Evolutionary conservation across 2,329 filamentous ascomycete species (phyloP), one percentile per base, ranked within the genome.

Genomic region (Trichoderma hamatum): DNA sequence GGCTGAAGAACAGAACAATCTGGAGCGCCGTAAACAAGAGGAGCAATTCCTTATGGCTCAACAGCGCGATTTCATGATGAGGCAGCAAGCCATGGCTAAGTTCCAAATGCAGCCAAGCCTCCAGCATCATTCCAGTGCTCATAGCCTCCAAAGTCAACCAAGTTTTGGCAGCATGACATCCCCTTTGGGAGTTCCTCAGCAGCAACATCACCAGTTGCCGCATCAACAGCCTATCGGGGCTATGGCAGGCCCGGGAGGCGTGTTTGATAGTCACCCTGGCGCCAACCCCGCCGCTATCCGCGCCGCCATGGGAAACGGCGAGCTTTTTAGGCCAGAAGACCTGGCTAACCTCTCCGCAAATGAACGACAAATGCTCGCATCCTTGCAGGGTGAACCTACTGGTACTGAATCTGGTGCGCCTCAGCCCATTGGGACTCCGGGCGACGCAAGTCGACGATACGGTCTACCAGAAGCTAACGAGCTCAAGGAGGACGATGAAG

Each of bases 21-120:
- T 99, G 1, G 96, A 99, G 82, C 89, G 96, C 66, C 88, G 96
- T 64, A 99, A 99, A 83, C 96, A 99, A 79, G 96, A 99, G 80
- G 96, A 99, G 77, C 96, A 99, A 78, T 97, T 96, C 78, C 85
- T 97, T 43, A 96, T 98, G 89, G 96, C 96, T 56, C 91, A 96
- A 52, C 96, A 99, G 79, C 93, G 97, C 73, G 96, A 99, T 78
- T 93, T 93, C 73, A 87, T 97, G 67, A 92, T 94, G 72, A 92
- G 94, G 72, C 94, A 97, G 76, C 94, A 97, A 76, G 86, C 88
- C 7, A 89, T 94, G 70, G 85, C 89, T 62, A 90, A 94, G 77
- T 90, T 92, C 77, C 90, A 90, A 67, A 85, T 91, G 74, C 64
- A 49, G 30, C 76, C 78, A 66, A 76, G 82, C 70, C 85, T 98